Base-by-base conservation (phyloP, 345 rosid species). In the Cardamine occulta region DNA sequence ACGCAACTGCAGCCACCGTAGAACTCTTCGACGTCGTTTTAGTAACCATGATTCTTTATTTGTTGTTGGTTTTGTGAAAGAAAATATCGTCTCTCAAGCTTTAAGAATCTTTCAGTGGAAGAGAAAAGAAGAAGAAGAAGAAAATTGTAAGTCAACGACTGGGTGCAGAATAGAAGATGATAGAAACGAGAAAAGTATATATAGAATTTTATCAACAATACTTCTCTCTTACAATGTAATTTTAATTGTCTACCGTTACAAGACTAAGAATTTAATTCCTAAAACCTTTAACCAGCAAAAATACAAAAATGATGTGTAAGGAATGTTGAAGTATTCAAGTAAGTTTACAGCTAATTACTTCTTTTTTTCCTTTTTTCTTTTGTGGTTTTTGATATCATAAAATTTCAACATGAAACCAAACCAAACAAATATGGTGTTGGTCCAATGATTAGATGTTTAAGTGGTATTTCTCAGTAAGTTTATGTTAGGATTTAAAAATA, bases 41-140 rank as follows among this genome's bases (percentile, higher is more conserved):
- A 32, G 7, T 45, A 21, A 32, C 58, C 64, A 76, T 76, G 18
- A 28, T 35, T 56, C 5, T 23, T 23, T 61, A 49, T n/a, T 61
- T 61, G 26, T 55, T 61, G 13, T 24, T 26, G 18, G 48, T 44
- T 7, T 45, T 18, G 8, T 45, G 0, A 45, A n/a, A 45, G 49
- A 45, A 45, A 45, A 21, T 12, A 18, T 51, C 1, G 29, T 13
- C 61, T 42, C 55, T 48, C 2, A 51, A 75, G 74, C 47, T 68
- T 49, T 21, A 28, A 18, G 28, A 60, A 52, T 18, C 35, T 31
- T 75, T 59, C 62, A 60, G 21, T 49, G 63, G 74, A 52, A 70
- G 56, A 68, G 54, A 56, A 65, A 34, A 75, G 8, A 67, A 60
- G 55, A 66, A 48, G 12, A 2, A 35, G 9, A 31, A 47, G 23